Conservation (phyloP, 2,329 filamentous ascomycete species). For the Microcera coccophila region DNA sequence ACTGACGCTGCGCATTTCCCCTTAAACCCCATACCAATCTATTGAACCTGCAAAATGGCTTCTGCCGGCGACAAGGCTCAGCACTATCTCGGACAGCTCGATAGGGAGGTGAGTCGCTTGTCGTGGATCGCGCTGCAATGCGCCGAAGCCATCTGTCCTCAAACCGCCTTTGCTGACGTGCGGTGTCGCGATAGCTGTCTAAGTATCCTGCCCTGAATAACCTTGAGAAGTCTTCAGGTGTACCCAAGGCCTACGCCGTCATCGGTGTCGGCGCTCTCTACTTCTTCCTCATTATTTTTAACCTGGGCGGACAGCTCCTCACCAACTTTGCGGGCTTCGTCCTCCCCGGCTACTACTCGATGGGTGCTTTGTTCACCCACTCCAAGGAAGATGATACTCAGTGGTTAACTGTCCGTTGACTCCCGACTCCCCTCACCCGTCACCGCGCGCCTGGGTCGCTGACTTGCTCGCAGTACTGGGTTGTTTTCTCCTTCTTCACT, state of each 20-base stretch:
- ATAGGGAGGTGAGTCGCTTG: slow-evolving; percentile 68
- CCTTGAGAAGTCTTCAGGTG: slow-evolving; percentile 76
- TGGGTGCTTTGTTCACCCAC: slow-evolving; percentile 69
- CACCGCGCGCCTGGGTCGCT: slow-evolving; percentile 30
- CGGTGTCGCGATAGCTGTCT: slow-evolving; percentile 58
- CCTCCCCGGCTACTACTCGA: slow-evolving; percentile 80
- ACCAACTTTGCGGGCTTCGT: slow-evolving; percentile 83
- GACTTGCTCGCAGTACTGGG: slow-evolving; percentile 68
- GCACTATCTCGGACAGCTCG: slow-evolving; percentile 72
- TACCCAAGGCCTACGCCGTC: slow-evolving; percentile 81
- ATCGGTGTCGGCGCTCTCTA: slow-evolving; percentile 74
- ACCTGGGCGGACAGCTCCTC: slow-evolving; percentile 82
- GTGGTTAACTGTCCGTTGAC: slow-evolving; percentile 63
- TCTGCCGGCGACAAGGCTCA: slow-evolving; percentile 71
- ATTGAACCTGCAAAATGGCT: slow-evolving; percentile 32
- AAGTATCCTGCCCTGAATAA: slow-evolving; percentile 82
- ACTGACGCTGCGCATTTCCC: slow-evolving; percentile 1
- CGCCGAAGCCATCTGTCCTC: neutral
- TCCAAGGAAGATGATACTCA: slow-evolving; percentile 76
- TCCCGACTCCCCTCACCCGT: slow-evolving; percentile 6
- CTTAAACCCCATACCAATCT: slow-evolving; percentile 46
- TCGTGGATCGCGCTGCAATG: neutral
- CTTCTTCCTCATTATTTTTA: slow-evolving; percentile 90
- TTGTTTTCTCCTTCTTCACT: slow-evolving; percentile 77
- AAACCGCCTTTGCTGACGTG: slow-evolving; percentile 17